Evolutionary conservation across 495 filamentous ascomycete species (phyloP).

Genomic region (Annulohypoxylon moriforme): DNA sequence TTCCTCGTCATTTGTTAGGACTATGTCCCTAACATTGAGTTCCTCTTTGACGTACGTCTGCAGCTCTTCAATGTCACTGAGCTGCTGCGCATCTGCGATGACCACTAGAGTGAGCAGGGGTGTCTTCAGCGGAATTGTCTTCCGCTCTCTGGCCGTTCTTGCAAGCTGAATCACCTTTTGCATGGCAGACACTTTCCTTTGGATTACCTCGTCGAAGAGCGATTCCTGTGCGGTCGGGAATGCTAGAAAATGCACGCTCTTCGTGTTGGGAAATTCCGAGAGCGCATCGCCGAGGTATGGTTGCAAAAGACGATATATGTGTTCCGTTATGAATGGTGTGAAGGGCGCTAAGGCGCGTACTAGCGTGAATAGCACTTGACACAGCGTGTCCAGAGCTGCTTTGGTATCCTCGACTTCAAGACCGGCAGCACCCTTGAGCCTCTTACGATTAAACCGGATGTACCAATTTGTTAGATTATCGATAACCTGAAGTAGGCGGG

Average conservation of each 20-base stretch:
- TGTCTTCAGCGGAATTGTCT: slow-evolving; percentile 85
- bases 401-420: slow-evolving; percentile 76
- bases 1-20: slow-evolving; percentile 86
- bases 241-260: slow-evolving; percentile 90
- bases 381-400: slow-evolving; percentile 95
- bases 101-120: slow-evolving; percentile 91
- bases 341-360: slow-evolving; percentile 90
- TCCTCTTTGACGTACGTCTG: slow-evolving; percentile 89
- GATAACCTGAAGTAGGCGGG: slow-evolving; percentile 85
- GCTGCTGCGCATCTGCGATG: slow-evolving; percentile 82
- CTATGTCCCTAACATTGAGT: slow-evolving; percentile 86
- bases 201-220: slow-evolving; percentile 86
- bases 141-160: slow-evolving; percentile 85
- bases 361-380: slow-evolving; percentile 92
- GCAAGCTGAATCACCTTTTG: slow-evolving; percentile 93
- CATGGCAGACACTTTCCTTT: slow-evolving; percentile 89
- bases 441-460: slow-evolving; percentile 97
- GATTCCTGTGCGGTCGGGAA: slow-evolving; percentile 91
- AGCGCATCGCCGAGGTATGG: slow-evolving; percentile 70
- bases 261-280: slow-evolving; percentile 74
- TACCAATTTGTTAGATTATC: slow-evolving; percentile 99
- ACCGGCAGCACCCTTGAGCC: slow-evolving; percentile 93
- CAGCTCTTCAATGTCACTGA: slow-evolving; percentile 87
- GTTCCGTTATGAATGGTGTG: slow-evolving; percentile 94
- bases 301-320: slow-evolving; percentile 88